Evolutionary conservation across 2,329 filamentous ascomycete genomes (phyloP), one percentile per base, ranked within the genome.

Genomic region (Aspergillus brunneoviolaceus): DNA sequence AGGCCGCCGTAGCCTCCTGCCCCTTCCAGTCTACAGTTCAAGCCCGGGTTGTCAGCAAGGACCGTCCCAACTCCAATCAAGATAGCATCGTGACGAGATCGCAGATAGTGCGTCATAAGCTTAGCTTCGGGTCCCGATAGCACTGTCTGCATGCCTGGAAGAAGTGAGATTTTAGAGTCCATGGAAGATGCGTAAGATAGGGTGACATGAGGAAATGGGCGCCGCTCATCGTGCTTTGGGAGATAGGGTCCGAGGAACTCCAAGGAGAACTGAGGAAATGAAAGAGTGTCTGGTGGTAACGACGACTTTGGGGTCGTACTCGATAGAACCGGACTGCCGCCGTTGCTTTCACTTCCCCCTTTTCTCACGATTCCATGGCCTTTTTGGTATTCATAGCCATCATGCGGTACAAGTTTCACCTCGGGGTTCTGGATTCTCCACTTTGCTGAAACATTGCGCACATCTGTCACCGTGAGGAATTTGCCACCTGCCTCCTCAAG

Each of bases 131-230:
- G 85, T 3, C 93, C 93, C 1, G 94, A 98, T 14, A 98, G 84
- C 0, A 85, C 81, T 2, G 94, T 98, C 65, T 89, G 90, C n/a
- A 87, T 82, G 14, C 92, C 92, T 0, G 92, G 91, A 0, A 88
- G 83, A 29, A 94, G 82, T 1, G 92, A 86, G 54, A 96, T 83
- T 57, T 87, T 85, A 47, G 89, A 89, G 78, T 98, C 94, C 66
- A 99, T 88, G 4, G 93, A 97, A 6, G 89, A 89, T 23, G 95
- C 94, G 76, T 93, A 98, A 12, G 94, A 97, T 47, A 97, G 82
- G 2, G 93, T 97, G 53, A 92, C 84, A 72, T 83, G 82, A 6
- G 83, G 83, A 25, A 81, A 71, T 45, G 70, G 66, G 45, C 73
- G 70, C 48, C 62, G 70, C 48, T 72, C 71, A 35, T 69, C 66